These are phyloP conservation scores for Penicillium goetzii DNA, from an alignment of 495 filamentous ascomycete genomes.

Conservation along the genomic window DNA sequence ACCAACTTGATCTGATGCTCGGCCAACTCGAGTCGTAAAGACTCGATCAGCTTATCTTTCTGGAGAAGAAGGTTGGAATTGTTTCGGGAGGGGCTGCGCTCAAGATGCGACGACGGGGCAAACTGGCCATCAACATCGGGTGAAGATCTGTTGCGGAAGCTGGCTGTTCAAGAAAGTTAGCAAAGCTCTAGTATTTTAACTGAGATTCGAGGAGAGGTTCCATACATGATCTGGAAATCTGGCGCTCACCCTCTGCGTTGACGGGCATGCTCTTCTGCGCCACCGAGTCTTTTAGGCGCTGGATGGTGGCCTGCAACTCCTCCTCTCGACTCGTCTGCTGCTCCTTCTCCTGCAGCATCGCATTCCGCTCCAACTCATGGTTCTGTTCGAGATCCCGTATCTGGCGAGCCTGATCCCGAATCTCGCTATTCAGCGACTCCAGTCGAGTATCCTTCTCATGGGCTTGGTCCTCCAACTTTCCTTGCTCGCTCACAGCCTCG, in stretches of 20 bases:
- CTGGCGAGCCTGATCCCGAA: slow-evolving; percentile 75
- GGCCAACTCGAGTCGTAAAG: slow-evolving; percentile 84
- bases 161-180: slow-evolving; percentile 47
- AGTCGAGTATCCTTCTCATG: slow-evolving; percentile 83
- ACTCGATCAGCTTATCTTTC: slow-evolving; percentile 96
- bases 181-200: slow-evolving; percentile 3
- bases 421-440: slow-evolving; percentile 77
- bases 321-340: slow-evolving; percentile 82
- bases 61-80: slow-evolving; percentile 86
- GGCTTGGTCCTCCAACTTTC: slow-evolving; percentile 78
- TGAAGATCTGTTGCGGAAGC: slow-evolving; percentile 55
- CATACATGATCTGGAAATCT: slow-evolving; percentile 73
- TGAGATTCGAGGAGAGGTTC: slow-evolving; percentile 9
- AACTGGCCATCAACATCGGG: slow-evolving; percentile 69
- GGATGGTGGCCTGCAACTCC: slow-evolving; percentile 84
- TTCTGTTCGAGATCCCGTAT: slow-evolving; percentile 86
- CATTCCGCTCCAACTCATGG: slow-evolving; percentile 85
- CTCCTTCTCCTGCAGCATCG: slow-evolving; percentile 88
- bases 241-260: slow-evolving; percentile 65
- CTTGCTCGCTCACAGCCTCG: slow-evolving; percentile 81
- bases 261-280: slow-evolving; percentile 66
- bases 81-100: slow-evolving; percentile 80
- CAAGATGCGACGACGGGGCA: slow-evolving; percentile 80
- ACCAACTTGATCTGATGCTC: slow-evolving; percentile 95
- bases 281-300: slow-evolving; percentile 85